phyloP scores from a whole-genome alignment of 257 asterid genomes.

The Forsythia viridissima region DNA sequence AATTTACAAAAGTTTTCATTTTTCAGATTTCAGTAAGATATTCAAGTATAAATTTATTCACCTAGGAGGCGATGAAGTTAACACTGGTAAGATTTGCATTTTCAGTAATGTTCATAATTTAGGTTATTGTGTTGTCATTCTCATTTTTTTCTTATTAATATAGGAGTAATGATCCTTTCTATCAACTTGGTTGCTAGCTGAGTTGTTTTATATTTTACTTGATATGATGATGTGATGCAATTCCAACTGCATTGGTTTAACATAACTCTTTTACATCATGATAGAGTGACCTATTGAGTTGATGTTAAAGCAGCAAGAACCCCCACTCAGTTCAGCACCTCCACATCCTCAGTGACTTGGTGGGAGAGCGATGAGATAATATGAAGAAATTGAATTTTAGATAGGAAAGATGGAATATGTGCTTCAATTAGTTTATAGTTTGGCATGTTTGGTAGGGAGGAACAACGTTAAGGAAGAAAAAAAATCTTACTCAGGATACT shows the following conservation, averaged over 20 bases:
- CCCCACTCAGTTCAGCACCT: neutral
- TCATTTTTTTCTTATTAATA: neutral
- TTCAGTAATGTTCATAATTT: neutral
- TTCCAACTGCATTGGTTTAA: neutral
- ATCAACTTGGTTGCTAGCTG: too few relatives aligned
- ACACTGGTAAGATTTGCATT: constrained; percentile 56
- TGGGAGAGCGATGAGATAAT: neutral
- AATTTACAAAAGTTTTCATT: neutral
- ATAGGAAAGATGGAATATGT: neutral
- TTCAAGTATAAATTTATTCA: constrained; percentile 89
- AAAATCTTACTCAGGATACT: neutral
- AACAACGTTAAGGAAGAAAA: neutral
- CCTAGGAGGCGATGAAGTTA: constrained; percentile 95
- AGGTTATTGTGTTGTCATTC: neutral
- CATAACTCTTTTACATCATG: neutral
- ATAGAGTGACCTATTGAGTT: neutral
- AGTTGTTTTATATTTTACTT: too few relatives aligned
- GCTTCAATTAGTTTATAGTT: neutral
- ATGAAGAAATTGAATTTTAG: neutral
- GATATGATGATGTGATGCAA: neutral
- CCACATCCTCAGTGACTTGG: neutral
- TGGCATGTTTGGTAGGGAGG: neutral
- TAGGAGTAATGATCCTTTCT: neutral
- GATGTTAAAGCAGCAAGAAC: neutral
- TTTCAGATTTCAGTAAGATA: constrained; percentile 87